Conservation (phyloP, 768 basidiomycete species). For the Crepidotus variabilis region DNA sequence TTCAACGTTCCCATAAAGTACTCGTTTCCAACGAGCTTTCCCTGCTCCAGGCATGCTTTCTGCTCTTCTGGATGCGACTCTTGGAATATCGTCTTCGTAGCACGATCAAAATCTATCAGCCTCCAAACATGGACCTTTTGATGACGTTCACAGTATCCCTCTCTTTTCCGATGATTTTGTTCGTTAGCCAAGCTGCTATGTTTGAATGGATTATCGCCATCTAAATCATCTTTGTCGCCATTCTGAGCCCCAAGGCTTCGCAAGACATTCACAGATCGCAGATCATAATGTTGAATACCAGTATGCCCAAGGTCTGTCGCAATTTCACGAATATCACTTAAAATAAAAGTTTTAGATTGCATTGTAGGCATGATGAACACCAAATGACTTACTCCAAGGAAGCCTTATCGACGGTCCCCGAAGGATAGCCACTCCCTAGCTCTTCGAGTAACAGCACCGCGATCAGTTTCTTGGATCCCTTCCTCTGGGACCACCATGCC, state of each 20-base stretch:
- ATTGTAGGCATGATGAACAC: neutral
- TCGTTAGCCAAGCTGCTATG: neutral
- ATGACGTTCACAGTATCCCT: neutral
- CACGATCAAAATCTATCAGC: slow-evolving; percentile 3
- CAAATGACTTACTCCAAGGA: neutral
- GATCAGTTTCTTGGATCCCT: neutral
- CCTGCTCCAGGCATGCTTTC: neutral
- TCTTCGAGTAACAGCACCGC: neutral
- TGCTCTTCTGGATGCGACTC: neutral
- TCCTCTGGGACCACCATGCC: neutral
- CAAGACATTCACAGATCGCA: neutral
- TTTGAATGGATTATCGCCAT: neutral
- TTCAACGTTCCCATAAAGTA: neutral
- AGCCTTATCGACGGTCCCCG: neutral
- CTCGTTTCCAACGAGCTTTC: neutral
- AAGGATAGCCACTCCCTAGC: neutral
- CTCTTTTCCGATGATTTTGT: neutral
- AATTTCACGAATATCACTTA: neutral
- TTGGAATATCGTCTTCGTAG: neutral
- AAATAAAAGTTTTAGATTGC: neutral
- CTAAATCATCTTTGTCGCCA: neutral
- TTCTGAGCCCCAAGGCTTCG: neutral
- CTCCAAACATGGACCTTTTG: neutral
- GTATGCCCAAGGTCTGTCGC: neutral
- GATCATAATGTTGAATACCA: neutral